Evolutionary conservation across 1,284 basidiomycete genomes (phyloP).

Genomic region (Microbotryum intermedium): DNA sequence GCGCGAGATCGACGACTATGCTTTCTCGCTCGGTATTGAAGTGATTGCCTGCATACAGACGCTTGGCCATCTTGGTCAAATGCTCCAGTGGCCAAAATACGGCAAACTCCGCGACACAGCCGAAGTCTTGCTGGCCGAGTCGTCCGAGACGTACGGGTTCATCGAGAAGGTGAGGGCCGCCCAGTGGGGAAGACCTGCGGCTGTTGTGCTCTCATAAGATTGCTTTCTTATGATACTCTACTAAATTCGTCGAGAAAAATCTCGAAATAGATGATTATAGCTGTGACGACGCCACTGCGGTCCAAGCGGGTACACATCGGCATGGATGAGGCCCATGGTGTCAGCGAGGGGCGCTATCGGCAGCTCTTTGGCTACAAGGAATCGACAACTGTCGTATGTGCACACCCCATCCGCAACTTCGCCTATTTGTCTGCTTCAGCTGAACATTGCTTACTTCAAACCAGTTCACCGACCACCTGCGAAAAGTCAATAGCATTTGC

Average conservation of each 20-base stretch:
- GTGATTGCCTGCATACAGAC: conserved; percentile 38
- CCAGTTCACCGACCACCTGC: conserved; percentile 34
- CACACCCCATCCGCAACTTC: neutral
- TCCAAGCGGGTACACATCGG: conserved; percentile 38
- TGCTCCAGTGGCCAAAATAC: conserved; percentile 41
- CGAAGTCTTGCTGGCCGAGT: conserved; percentile 39
- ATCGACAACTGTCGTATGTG: conserved; percentile 29
- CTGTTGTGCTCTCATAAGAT: too few species aligned
- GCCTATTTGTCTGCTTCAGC: neutral
- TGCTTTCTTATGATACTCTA: neutral
- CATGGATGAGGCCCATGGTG: conserved; percentile 39
- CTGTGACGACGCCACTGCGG: conserved; percentile 37
- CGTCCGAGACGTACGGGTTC: conserved; percentile 36
- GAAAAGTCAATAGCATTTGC: conserved; percentile 38
- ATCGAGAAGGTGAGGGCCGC: conserved; percentile 34
- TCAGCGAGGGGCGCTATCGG: conserved; percentile 39
- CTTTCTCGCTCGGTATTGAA: conserved; percentile 32
- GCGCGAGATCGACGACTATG: conserved; percentile 39
- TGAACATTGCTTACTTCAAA: neutral
- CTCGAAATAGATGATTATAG: conserved; percentile 31
- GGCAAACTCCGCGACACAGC: conserved; percentile 38
- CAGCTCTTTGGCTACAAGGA: conserved; percentile 38
- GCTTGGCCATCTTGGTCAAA: conserved; percentile 41
- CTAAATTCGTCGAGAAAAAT: neutral
- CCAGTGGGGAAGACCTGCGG: rapidly evolving